Evolutionary conservation across 495 filamentous ascomycete species (phyloP), one percentile per base, ranked within the genome.

Genomic region (Xylaria longipes): DNA sequence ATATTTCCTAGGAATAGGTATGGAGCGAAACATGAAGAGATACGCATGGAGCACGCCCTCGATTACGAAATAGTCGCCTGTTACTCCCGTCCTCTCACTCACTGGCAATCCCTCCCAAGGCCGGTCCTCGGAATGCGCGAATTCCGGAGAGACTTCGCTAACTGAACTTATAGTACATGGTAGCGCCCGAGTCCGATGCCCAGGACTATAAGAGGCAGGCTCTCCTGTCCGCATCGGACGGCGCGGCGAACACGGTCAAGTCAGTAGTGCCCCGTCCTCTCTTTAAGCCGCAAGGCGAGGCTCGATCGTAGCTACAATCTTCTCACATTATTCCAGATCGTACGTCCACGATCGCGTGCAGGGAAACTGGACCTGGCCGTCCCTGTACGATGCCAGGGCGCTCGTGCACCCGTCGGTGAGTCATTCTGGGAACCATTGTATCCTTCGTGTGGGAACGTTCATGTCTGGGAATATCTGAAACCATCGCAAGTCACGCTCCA

Each of bases 321-420:
- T 29, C 52, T 56, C 12, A 56, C 52, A 31, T 17, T 17, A 7
- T 56, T 56, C 22, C 2, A 84, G 82, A 70, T 91, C 91, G 1
- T 77, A 88, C 25, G 77, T 95, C 35, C 94, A 93, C 78, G 93
- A 96, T 78, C 82, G 86, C 29, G 82, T 94, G 25, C 82, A 91
- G 25, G 89, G 90, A 3, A 91, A 88, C 1, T 83, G 80, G 35
- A 84, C 82, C 46, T 95, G 93, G 93, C 90, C 91, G 1, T 74
- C 80, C 22, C 73, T 82, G 22, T 94, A 92, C 78, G 90, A 90
- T 76, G 92, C 87, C 0, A 83, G 93, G 2, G 89, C 85, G 17
- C 82, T 94, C 35, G 77, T 89, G 33, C 92, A 91, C 62, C 78
- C 81, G 61, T 88, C 88, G 2, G 48, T 50, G 8, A 50, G 48